Evolutionary conservation across 129 eudicot genomes (phyloP).

Genomic region (carrot (Daucus carota)): DNA sequence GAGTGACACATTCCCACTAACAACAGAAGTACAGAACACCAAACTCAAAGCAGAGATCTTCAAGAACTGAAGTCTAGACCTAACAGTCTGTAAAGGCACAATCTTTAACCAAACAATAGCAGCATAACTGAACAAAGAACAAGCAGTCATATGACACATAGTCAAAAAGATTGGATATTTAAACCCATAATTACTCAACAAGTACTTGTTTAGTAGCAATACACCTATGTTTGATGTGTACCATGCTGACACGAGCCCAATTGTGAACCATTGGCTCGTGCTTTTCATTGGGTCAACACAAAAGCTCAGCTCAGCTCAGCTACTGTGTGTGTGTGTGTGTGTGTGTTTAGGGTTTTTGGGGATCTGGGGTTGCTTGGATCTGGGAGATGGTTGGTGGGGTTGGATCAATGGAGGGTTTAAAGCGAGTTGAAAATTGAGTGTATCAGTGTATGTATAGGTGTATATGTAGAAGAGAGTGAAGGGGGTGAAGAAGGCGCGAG

Average conservation of each 20-base stretch:
- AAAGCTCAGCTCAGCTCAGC: not conserved
- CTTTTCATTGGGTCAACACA: conserved; percentile 9
- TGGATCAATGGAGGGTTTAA: not conserved
- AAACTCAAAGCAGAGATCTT: conserved; percentile 22
- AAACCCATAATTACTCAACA: conserved; percentile 19
- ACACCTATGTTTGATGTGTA: conserved; percentile 25
- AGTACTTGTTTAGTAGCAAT: conserved; percentile 18
- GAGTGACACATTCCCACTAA: conserved; percentile 22
- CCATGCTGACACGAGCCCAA: conserved; percentile 26
- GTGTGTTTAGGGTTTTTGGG: not conserved
- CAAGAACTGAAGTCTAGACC: conserved; percentile 14
- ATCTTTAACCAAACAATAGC: conserved; percentile 20
- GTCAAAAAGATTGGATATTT: conserved; percentile 23
- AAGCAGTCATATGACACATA: conserved; percentile 24
- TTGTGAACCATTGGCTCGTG: conserved; percentile 26
- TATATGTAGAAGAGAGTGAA: no score
- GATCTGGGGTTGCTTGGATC: not conserved
- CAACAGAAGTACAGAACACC: conserved; percentile 19
- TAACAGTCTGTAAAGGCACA: conserved; percentile 13
- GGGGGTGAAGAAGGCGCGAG: conserved; percentile 12
- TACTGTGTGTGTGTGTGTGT: not conserved
- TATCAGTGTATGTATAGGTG: not conserved
- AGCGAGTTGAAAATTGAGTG: not conserved
- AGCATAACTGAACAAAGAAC: conserved; percentile 15
- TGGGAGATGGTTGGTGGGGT: not conserved